A percentile compares a stretch with the other conserved stretches of the same genome.
These are phyloP conservation scores for Exophiala aquamarina DNA, from an alignment of 2,329 filamentous ascomycete genomes.

Conservation along the genomic window DNA sequence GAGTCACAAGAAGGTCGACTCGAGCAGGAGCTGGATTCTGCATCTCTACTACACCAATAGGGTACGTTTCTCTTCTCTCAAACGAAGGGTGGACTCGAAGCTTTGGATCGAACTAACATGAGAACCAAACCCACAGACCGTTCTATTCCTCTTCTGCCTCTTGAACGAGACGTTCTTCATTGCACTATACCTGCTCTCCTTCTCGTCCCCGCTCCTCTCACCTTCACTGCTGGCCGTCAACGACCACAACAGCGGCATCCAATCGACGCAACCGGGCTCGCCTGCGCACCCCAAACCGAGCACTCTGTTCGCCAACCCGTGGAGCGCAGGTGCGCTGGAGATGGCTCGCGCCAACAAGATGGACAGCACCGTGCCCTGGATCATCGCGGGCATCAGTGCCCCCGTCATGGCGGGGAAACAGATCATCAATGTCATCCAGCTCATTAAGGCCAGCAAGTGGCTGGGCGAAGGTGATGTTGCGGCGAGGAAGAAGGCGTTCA, in stretches of 20 bases:
- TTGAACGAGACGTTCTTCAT: conserved; percentile 98
- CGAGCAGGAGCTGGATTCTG: conserved; percentile 81
- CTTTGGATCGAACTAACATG: conserved; percentile 1
- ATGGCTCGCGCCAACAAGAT: conserved; percentile 93
- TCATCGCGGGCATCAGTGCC: conserved; percentile 75
- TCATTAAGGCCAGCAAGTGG: conserved; percentile 89
- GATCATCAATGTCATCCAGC: conserved; percentile 87
- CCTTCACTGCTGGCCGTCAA: conserved; percentile 68
- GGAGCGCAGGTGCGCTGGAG: conserved; percentile 89
- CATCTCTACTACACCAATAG: conserved; percentile 98
- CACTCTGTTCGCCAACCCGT: conserved; percentile 81
- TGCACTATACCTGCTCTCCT: conserved; percentile 93
- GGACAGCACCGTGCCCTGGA: conserved; percentile 73
- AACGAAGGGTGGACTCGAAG: not conserved
- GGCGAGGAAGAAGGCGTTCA: conserved; percentile 55
- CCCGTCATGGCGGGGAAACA: conserved; percentile 93
- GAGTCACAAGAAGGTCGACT: conserved; percentile 93
- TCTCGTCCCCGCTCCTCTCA: conserved; percentile 85
- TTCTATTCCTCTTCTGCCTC: conserved; percentile 86
- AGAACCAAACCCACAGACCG: conserved; percentile 71
- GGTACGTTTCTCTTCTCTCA: conserved; percentile 55
- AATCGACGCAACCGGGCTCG: conserved; percentile 62
- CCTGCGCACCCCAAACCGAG: conserved; percentile 68
- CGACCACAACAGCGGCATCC: conserved; percentile 49
- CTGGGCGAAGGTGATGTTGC: conserved; percentile 86